Base-by-base conservation (phyloP, 2,329 filamentous ascomycete genomes). In the Clarireedia homoeocarpa region DNA sequence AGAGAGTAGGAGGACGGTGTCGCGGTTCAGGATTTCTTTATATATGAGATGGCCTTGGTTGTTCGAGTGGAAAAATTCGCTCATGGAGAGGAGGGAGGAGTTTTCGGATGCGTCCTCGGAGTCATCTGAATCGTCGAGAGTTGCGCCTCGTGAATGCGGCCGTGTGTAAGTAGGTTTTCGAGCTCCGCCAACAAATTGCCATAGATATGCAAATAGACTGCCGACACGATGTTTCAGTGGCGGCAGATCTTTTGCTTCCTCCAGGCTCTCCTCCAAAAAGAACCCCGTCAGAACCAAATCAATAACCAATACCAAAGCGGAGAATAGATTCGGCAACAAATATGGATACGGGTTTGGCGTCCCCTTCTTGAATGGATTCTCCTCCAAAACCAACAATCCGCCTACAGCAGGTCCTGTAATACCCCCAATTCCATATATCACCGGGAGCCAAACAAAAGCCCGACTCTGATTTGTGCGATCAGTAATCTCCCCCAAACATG, bases 371-470 rank as follows among this genome's bases (percentile, higher is more conserved):
- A 82, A 79, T 1, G 81, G 82, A 49, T 61, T 60, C 2, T 71
- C 69, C 5, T 81, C 79, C 27, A 82, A 68, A 48, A 95, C 88
- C 54, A 97, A 73, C 42, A 96, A 70, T 0, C 94, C 94, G 14
- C 94, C 94, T n/a, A 97, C 73, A 1, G 95, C 84, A 0, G 94
- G 94, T 0, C 94, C 94, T 0, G 91, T 94, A 59, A 99, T 96
- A 45, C 89, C 89, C 17, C 94, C 94, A 36, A 99, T 77, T 4
- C 92, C 92, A 71, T 99, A 99, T n/a, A 97, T 86, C 40, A 97
- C 87, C 0, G 94, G 94, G 44, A 99, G 76, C 74, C 96, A 99
- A 1, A 89, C 94, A 66, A 99, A 99, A 0, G 91, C 94, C 53
- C 82, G 81, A 67, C 89, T 94, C 76, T 99, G 94, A 70, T 99